Percentiles rank a stretch among this genome's conserved stretches.
Evolutionary conservation across 163 green algal species (phyloP).

Genomic region (Volvox carteri): DNA sequence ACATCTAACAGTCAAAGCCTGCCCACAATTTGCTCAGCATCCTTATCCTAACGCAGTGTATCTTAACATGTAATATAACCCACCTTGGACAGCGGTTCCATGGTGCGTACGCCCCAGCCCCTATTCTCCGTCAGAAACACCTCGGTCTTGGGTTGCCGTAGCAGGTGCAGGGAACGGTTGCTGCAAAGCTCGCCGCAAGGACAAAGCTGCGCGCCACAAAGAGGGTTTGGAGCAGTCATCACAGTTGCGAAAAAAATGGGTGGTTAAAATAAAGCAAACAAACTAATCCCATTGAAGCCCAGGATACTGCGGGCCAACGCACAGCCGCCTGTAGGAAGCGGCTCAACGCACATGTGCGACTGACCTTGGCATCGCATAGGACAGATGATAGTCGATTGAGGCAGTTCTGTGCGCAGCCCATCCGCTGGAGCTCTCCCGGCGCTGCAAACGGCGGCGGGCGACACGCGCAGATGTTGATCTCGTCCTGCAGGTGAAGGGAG

Average conservation of each 20-base stretch:
- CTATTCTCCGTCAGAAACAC: conserved; percentile 87
- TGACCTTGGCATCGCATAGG: conserved; percentile 81
- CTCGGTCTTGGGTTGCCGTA: conserved; percentile 78
- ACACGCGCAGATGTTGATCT: conserved; percentile 49
- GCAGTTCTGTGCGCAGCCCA: conserved; percentile 72
- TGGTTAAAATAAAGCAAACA: neutral
- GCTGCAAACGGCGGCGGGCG: conserved; percentile 20
- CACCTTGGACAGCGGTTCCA: conserved; percentile 63
- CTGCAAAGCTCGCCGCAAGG: conserved; percentile 85
- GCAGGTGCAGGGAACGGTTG: conserved; percentile 89
- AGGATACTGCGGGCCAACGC: no score
- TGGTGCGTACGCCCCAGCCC: conserved; percentile 87
- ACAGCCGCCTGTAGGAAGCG: no score
- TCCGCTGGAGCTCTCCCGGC: conserved; percentile 25
- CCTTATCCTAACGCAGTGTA: neutral
- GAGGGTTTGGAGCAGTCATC: neutral
- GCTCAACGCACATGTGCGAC: neutral
- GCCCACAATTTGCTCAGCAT: no score
- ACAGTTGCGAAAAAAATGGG: neutral
- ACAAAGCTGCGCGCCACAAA: conserved; percentile 70
- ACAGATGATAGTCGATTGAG: conserved; percentile 87
- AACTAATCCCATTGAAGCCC: neutral
- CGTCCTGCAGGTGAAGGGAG: conserved; percentile 19
- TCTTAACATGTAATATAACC: neutral
- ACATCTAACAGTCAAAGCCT: no score